Conservation (phyloP, 352 stramenopile genomes). For the Pythium apleroticum region DNA sequence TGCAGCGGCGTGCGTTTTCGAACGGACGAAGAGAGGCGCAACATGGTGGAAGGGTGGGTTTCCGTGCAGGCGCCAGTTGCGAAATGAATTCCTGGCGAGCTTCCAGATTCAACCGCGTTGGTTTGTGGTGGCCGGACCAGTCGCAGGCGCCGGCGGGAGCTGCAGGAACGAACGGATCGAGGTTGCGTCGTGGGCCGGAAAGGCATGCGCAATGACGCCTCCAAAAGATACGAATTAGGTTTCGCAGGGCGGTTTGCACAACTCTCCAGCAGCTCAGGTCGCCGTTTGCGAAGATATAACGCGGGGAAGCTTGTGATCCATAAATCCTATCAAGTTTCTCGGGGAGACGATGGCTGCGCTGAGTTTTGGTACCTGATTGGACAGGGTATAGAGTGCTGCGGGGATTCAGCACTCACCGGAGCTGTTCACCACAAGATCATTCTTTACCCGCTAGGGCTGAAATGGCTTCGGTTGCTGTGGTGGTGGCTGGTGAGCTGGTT, state of each 20-base stretch:
- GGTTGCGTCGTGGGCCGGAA: background rate
- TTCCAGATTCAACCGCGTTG: background rate
- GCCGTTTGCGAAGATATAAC: constrained; percentile 15
- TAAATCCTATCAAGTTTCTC: constrained; percentile 4
- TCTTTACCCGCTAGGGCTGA: background rate
- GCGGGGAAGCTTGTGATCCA: constrained; percentile 3
- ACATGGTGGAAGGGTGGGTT: constrained; percentile 36
- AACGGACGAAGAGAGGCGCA: constrained; percentile 65
- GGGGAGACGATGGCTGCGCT: background rate
- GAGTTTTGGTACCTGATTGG: background rate
- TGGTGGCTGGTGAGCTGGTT: background rate
- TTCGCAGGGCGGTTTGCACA: constrained; percentile 28
- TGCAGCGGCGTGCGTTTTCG: constrained; percentile 62
- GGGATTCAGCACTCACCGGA: background rate
- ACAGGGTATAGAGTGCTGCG: constrained; percentile 2
- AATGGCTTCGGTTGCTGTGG: constrained; percentile 1
- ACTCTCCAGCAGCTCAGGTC: background rate
- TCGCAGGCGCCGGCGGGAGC: background rate
- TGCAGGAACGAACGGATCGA: background rate
- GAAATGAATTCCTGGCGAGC: constrained; percentile 18
- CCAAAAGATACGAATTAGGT: constrained; percentile 32
- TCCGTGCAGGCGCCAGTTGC: constrained; percentile 15
- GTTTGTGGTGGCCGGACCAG: background rate
- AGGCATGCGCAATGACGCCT: constrained; percentile 29
- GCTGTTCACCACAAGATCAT: constrained; percentile 6